Conservation (phyloP, 179 eudicot species). For the Beta lomatogona region DNA sequence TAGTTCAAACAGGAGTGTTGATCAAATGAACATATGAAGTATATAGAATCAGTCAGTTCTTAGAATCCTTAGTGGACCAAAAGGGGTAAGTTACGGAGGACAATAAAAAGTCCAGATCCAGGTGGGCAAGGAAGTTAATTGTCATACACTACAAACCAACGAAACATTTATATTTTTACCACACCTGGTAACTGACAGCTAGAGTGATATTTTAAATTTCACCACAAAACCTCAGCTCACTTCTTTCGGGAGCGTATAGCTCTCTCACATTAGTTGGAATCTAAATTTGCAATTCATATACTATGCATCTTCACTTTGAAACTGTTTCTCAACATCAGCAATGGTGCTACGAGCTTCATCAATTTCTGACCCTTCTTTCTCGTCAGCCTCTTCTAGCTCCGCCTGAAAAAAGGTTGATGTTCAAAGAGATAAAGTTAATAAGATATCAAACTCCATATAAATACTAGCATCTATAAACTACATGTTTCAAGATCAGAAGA, state of each 20-base stretch:
- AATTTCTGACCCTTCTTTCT: constrained; percentile 61
- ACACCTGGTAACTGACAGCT: not conserved
- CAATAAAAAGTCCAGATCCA: not conserved
- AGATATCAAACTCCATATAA: not conserved
- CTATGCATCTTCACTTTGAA: constrained; percentile 40
- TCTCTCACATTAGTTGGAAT: constrained; percentile 5
- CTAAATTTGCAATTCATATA: not conserved
- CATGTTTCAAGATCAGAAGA: not conserved
- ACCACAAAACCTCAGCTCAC: constrained; percentile 1
- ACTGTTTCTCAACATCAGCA: constrained; percentile 53
- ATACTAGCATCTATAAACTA: not conserved
- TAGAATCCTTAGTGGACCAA: not conserved
- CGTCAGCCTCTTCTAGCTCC: constrained; percentile 52
- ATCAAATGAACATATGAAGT: no score
- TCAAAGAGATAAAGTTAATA: not conserved
- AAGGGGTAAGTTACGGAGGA: not conserved
- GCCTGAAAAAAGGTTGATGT: constrained; percentile 39
- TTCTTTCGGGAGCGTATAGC: not conserved
- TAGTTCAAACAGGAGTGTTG: no score
- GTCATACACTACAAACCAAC: not conserved
- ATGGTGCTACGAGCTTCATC: constrained; percentile 60
- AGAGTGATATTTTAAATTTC: not conserved
- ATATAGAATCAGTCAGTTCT: not conserved
- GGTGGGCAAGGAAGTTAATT: not conserved
- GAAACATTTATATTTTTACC: not conserved